A percentile compares a stretch with the other conserved stretches of the same genome.
Evolutionary conservation across 768 basidiomycete genomes (phyloP).

Genomic region (Lactarius indigo): DNA sequence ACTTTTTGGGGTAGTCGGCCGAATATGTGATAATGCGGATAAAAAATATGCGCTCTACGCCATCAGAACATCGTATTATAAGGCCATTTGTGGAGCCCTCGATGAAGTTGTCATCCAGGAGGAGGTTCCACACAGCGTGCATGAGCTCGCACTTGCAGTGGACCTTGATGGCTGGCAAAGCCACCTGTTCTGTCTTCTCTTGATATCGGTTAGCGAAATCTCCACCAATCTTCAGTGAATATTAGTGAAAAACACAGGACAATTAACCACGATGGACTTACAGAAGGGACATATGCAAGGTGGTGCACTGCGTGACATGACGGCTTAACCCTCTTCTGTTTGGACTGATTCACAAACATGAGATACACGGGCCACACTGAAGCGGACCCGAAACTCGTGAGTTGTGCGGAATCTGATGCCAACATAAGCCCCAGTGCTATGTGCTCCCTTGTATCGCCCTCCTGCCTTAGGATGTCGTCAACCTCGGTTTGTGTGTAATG

Average conservation of each 20-base stretch:
- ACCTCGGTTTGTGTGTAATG: no score
- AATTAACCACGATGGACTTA: no score
- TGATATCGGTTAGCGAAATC: neutral
- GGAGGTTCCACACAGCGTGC: conserved; percentile 25
- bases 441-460: neutral
- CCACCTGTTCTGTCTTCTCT: neutral
- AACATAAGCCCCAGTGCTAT: neutral
- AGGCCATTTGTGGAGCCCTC: conserved; percentile 19
- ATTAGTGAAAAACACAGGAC: no score
- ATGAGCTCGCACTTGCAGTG: conserved; percentile 29
- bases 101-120: conserved; percentile 27
- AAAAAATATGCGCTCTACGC: conserved; percentile 26
- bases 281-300: neutral
- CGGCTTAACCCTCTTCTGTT: neutral
- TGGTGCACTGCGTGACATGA: neutral
- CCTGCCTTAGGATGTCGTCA: no score
- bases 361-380: neutral
- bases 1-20: conserved; percentile 31
- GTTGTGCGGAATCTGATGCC: neutral
- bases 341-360: no score
- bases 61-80: conserved; percentile 25
- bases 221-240: no score
- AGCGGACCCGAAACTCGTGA: neutral
- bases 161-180: neutral
- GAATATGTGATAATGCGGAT: conserved; percentile 28